A percentile compares a stretch with the other conserved stretches of the same genome.
Conservation (phyloP, 306 rosid genomes). For the Vigna reflexopilosa region DNA sequence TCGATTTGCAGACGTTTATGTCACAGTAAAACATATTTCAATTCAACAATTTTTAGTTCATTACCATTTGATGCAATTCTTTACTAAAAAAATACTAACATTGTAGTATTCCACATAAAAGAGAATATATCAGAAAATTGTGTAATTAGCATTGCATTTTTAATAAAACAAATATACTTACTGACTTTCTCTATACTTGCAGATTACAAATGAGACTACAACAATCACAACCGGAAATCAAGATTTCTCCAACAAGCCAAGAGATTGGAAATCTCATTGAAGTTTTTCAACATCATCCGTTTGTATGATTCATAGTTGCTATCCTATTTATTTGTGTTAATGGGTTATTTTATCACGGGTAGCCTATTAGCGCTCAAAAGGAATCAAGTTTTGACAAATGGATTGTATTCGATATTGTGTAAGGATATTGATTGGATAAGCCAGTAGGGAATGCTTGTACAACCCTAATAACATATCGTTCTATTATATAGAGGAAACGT, state of each 20-base stretch:
- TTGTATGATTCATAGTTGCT: constrained; percentile 26
- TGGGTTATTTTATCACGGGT: constrained; percentile 20
- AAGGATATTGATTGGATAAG: constrained; percentile 19
- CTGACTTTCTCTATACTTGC: constrained; percentile 42
- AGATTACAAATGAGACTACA: constrained; percentile 59
- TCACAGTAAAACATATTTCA: neutral
- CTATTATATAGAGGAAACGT: neutral
- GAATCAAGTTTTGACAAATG: constrained; percentile 19
- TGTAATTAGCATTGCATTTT: neutral
- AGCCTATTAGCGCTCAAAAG: constrained; percentile 6
- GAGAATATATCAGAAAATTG: neutral
- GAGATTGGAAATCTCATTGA: constrained; percentile 54
- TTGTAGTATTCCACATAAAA: neutral
- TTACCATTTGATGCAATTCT: neutral
- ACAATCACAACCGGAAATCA: constrained; percentile 41
- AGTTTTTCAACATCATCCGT: constrained; percentile 33
- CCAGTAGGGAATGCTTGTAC: neutral
- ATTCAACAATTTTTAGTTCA: constrained; percentile 20
- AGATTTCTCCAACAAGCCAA: constrained; percentile 39
- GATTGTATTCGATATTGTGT: constrained; percentile 9
- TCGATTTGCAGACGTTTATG: constrained; percentile 5
- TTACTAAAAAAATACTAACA: neutral
- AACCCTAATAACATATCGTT: constrained; percentile 14
- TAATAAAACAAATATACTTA: constrained; percentile 21
- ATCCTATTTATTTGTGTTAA: constrained; percentile 39